These are phyloP conservation scores for Ordospora pajunii DNA, from an alignment of 371 early-diverging fungal species.

Conservation along the genomic window DNA sequence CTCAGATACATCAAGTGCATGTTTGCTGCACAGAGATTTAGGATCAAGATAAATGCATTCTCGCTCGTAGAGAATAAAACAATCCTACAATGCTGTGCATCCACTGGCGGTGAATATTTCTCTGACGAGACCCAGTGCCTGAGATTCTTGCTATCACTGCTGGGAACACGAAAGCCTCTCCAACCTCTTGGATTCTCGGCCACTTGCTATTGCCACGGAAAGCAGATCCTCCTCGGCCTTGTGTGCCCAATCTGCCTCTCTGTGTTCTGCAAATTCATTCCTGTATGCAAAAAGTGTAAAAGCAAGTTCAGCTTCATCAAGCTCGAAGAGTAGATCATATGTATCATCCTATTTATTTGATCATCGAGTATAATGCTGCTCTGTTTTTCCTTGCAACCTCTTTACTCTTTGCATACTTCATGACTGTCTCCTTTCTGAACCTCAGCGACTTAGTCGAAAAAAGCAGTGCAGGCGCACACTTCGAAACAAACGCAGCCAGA, in stretches of 20 bases:
- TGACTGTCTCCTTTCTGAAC: not conserved
- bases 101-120: conserved; percentile 26
- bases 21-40: conserved; percentile 36
- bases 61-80: conserved; percentile 1
- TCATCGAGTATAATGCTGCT: not conserved
- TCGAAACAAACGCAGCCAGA: not conserved
- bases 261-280: conserved; percentile 60
- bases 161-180: not conserved
- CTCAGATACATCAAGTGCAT: conserved; percentile 41
- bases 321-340: not conserved
- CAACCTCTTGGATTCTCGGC: not conserved
- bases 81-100: conserved; percentile 9
- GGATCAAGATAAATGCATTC: conserved; percentile 29
- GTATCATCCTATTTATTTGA: not conserved
- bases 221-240: conserved; percentile 43
- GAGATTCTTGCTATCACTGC: conserved; percentile 2
- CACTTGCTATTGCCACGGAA: conserved; percentile 57
- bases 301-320: conserved; percentile 50
- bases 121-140: not conserved
- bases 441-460: not conserved
- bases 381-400: conserved; percentile 10
- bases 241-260: conserved; percentile 59
- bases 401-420: not conserved
- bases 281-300: conserved; percentile 60
- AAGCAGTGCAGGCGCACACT: not conserved